Base-by-base conservation (phyloP, 1,139 yeast genomes). In the Kodamaea suecica region DNA sequence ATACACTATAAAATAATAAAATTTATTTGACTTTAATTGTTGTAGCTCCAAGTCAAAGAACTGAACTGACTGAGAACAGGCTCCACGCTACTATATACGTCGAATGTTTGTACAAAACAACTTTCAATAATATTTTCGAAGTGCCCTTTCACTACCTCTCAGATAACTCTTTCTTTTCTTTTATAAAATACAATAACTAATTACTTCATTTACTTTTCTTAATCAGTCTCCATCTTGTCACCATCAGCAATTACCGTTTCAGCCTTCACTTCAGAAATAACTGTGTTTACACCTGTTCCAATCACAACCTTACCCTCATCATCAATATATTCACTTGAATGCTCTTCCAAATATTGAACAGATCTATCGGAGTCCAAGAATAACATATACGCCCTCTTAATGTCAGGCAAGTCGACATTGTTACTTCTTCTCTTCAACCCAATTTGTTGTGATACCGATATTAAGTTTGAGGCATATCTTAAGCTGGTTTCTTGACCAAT, bases 401-500 rank as follows among this genome's bases (percentile, higher is more conserved):
- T 77, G 57, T 92, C 98, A 30, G 76, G 79, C 38, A 90, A 77
- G 41, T 84, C 95, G 34, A 92, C 90, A 23, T 57, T 52, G 34
- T 64, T 64, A 35, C 81, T 69, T 65, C 95, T 81, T 60, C 95
- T 80, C 64, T 88, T 90, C 43, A 76, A 65, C 3, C 96, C 81
- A 43, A 90, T 77, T 60, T 87, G 90, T 55, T 85, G 84, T 20
- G 97, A 75, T 10, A 92, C 96, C 6, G 95, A 73, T 41, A 92
- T 86, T 60, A 92, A 76, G 61, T 94, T 94, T 25, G 95, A 73
- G 10, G 97, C 94, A 59, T 94, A 94, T 55, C 99, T 79, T 55
- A 94, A 76, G 55, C 94, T 82, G 4, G 97, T 86, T 57, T 94
- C 97, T 47, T 77, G 76, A 10, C 97, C 97, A 49, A 90, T 88